A percentile compares a stretch with the other conserved stretches of the same genome.
Evolutionary conservation across 257 asterid species (phyloP).

Genomic region (Rauvolfia tetraphylla): DNA sequence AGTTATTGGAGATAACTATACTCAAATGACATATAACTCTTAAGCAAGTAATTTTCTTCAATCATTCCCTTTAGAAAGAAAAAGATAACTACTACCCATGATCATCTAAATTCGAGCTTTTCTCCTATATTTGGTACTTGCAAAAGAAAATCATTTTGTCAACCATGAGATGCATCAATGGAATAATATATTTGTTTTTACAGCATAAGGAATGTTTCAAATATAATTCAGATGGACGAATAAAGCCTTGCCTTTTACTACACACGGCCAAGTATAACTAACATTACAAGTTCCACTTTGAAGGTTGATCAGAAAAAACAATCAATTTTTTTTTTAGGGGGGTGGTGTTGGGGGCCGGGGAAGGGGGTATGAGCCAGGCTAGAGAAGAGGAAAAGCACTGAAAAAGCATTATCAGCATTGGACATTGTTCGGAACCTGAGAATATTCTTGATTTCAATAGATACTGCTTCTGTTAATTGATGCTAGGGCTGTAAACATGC

Average conservation of each 20-base stretch:
- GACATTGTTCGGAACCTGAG: neutral
- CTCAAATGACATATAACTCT: neutral
- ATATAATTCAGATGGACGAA: neutral
- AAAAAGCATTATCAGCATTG: neutral
- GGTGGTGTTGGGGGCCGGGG: neutral
- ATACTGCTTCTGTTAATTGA: neutral
- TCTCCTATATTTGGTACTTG: neutral
- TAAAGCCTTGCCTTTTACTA: neutral
- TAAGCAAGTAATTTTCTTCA: neutral
- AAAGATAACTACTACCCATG: neutral
- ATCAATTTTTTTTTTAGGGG: no score
- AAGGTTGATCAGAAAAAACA: neutral
- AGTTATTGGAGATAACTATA: neutral
- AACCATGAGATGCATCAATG: neutral
- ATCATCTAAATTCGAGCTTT: neutral
- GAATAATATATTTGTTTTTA: neutral
- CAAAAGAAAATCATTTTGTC: neutral
- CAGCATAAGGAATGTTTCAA: neutral
- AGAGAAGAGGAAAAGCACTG: neutral
- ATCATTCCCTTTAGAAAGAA: neutral
- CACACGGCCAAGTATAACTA: neutral
- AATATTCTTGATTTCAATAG: neutral
- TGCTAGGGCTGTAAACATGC: neutral
- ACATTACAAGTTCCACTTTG: neutral
- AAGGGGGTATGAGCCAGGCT: neutral